Percentiles rank a stretch among this genome's conserved stretches.
phyloP scores from a whole-genome alignment of 2,329 filamentous ascomycete genomes.

The Pyricularia pennisetigena region DNA sequence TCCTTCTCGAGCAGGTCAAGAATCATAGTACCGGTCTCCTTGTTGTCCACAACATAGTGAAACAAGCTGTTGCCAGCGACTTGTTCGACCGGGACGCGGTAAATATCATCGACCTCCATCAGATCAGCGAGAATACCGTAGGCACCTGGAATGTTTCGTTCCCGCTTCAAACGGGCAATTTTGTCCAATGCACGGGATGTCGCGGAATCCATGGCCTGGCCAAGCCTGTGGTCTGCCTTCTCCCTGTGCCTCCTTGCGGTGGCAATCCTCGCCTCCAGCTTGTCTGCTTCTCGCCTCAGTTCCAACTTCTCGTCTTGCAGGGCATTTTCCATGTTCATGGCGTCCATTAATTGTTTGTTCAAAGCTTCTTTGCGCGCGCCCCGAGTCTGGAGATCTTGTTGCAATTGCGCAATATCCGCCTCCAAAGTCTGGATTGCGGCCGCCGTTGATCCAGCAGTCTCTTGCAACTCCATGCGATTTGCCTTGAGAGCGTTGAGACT shows the following conservation, averaged over 20 bases:
- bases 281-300: constrained; percentile 82
- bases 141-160: constrained; percentile 72
- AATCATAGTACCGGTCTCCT: constrained; percentile 74
- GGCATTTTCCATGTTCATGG: constrained; percentile 68
- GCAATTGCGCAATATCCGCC: constrained; percentile 58
- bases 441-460: constrained; percentile 52
- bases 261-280: constrained; percentile 65
- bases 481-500: constrained; percentile 73
- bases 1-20: constrained; percentile 71
- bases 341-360: constrained; percentile 62
- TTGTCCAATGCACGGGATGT: constrained; percentile 82
- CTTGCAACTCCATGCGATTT: constrained; percentile 72
- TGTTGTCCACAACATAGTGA: constrained; percentile 91
- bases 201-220: constrained; percentile 80
- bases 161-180: constrained; percentile 71
- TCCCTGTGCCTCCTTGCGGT: constrained; percentile 70
- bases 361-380: constrained; percentile 64
- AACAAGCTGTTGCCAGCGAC: constrained; percentile 89
- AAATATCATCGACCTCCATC: constrained; percentile 75
- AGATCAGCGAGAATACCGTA: constrained; percentile 91
- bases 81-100: constrained; percentile 83
- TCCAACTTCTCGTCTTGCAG: constrained; percentile 81
- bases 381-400: constrained; percentile 72
- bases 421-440: constrained; percentile 43
- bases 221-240: constrained; percentile 66